Evolutionary conservation across 179 eudicot genomes (phyloP), one percentile per base, ranked within the genome.

Genomic region (Drosera spatulata): DNA sequence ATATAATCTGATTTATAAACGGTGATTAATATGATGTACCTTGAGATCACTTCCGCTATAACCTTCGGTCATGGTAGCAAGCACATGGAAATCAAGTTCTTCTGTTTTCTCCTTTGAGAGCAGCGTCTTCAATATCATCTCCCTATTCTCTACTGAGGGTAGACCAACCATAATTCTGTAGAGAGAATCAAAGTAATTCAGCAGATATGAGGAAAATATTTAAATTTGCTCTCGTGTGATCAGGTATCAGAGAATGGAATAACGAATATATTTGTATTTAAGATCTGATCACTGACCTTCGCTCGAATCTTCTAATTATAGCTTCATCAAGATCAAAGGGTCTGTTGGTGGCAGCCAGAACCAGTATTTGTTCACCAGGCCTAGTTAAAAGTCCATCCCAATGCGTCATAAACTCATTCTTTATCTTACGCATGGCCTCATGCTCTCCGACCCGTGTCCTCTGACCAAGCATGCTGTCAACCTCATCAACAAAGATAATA

Each of bases 301-400:
- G 97, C 80, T 90, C 97, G 69, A 90, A 90, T 49, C 97, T 79
- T 79, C 97, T 85, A 61, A 90, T 87, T 33, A 90, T 90, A 41
- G 97, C 97, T 67, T 90, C 97, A 58, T 90, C 97, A 42, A 90
- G 97, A 58, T 90, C 97, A 72, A 90, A 90, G 5, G 97, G 97
- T 68, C 95, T 81, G 73, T 90, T 90, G 8, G 97, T 90, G 13
- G 97, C 97, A 15, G 96, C 97, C 63, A 90, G 97, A 68, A 90
- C 97, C 55, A 90, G 94, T 55, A 90, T 90, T 13, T 81, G 84
- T 71, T 90, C 93, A 15, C 90, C 95, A 0, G 87, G 79, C 48
- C 79, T 90, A 4, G 93, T 82, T 79, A 90, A 64, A 41, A 90
- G 72, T 39, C 97, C 97, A 74, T 90, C 97, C 97, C 97, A 90